phyloP scores from a whole-genome alignment of 371 early-diverging fungal species.

The Mortierella sp. region DNA sequence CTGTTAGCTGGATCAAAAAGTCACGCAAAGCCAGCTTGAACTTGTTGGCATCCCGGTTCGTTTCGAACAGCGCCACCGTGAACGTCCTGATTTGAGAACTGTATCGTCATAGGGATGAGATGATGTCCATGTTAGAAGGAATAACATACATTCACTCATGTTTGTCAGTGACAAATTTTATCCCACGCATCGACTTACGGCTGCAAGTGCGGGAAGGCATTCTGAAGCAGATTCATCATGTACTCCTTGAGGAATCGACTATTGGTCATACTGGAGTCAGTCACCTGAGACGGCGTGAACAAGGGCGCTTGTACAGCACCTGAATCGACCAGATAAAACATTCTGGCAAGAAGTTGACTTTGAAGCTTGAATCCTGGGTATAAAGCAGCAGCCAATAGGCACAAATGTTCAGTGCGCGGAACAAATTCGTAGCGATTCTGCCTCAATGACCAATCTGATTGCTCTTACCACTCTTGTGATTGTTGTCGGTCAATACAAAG shows the following conservation, averaged over 20 bases:
- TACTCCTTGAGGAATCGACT: conserved; percentile 82
- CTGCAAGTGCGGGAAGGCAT: conserved; percentile 94
- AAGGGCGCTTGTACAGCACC: conserved; percentile 87
- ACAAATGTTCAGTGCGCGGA: too few species aligned
- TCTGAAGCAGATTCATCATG: conserved; percentile 80
- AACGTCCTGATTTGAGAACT: conserved; percentile 89
- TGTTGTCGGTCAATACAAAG: conserved; percentile 95
- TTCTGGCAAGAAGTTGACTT: conserved; percentile 85
- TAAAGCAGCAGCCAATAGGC: too few species aligned
- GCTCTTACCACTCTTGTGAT: conserved; percentile 93
- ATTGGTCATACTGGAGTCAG: conserved; percentile 83
- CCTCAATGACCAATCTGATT: too few species aligned
- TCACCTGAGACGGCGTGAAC: conserved; percentile 74
- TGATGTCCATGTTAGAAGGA: too few species aligned
- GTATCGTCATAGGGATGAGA: neutral
- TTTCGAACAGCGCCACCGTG: conserved; percentile 87
- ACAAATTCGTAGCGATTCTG: too few species aligned
- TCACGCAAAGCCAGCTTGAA: conserved; percentile 96
- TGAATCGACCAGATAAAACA: conserved; percentile 87
- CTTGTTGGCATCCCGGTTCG: conserved; percentile 76
- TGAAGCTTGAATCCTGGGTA: conserved; percentile 92
- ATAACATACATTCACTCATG: too few species aligned
- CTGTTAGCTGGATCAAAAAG: conserved; percentile 92
- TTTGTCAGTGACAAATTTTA: too few species aligned
- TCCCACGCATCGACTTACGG: conserved; percentile 57